These are phyloP conservation scores for Vitis amurensis DNA, from an alignment of 164 flowering plant genomes.

Conservation along the genomic window DNA sequence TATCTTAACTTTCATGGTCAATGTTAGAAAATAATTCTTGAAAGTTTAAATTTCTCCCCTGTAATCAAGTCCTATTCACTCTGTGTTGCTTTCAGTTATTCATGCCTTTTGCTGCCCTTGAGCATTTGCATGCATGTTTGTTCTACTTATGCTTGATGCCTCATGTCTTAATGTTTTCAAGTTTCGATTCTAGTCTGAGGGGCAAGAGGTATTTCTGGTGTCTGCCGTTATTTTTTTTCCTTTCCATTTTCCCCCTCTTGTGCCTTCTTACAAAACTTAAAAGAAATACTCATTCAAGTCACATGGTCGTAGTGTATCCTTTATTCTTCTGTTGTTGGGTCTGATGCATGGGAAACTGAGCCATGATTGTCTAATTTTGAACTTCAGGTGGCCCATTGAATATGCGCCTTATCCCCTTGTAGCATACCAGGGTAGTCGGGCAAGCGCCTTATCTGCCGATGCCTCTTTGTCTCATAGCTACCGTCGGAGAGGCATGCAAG, in stretches of 20 bases:
- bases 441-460: conserved; percentile 97
- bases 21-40: neutral
- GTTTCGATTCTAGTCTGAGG: neutral
- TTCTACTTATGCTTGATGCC: neutral
- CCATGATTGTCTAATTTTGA: neutral
- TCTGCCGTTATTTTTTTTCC: too few relatives aligned
- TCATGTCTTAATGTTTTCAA: neutral
- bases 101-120: conserved; percentile 1
- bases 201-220: too few relatives aligned
- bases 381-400: neutral
- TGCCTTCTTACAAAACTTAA: neutral
- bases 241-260: neutral
- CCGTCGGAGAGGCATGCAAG: too few relatives aligned
- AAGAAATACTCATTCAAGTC: neutral
- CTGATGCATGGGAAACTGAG: neutral
- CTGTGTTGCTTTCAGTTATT: neutral
- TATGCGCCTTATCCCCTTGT: neutral
- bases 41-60: neutral
- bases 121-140: neutral
- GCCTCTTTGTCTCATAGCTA: too few relatives aligned
- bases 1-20: neutral
- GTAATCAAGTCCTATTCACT: neutral
- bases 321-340: neutral
- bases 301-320: neutral
- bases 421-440: conserved; percentile 77